These are phyloP conservation scores for Quercus dentata DNA, from an alignment of 306 rosid species.

Conservation along the genomic window DNA sequence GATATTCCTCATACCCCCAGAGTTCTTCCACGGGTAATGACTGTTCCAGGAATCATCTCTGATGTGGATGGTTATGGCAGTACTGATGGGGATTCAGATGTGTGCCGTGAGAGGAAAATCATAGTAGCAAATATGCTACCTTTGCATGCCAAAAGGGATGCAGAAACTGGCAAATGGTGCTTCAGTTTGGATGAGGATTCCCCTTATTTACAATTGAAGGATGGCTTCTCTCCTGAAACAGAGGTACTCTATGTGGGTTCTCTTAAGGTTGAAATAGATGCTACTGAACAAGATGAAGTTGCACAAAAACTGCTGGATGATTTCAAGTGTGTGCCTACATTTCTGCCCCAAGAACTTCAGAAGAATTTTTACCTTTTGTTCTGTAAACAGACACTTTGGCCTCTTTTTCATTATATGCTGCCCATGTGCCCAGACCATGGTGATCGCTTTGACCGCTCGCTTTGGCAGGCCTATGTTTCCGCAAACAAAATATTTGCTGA, in stretches of 20 bases:
- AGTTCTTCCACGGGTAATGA: slow-evolving; percentile 67
- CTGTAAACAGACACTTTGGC: slow-evolving; percentile 83
- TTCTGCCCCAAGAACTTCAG: slow-evolving; percentile 68
- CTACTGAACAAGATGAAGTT: slow-evolving; percentile 70
- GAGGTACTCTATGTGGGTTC: slow-evolving; percentile 83
- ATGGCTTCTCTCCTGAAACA: slow-evolving; percentile 65
- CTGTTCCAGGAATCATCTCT: slow-evolving; percentile 73
- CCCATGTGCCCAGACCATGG: slow-evolving; percentile 80
- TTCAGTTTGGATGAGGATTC: slow-evolving; percentile 81
- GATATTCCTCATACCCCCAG: slow-evolving; percentile 67
- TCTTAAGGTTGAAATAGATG: slow-evolving; percentile 68
- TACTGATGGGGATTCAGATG: slow-evolving; percentile 65
- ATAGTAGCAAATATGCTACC: slow-evolving; percentile 83
- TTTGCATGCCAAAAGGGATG: slow-evolving; percentile 65
- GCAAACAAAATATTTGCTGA: slow-evolving; percentile 85
- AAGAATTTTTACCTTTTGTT: slow-evolving; percentile 65
- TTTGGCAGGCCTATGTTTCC: slow-evolving; percentile 87
- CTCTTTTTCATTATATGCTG: slow-evolving; percentile 85
- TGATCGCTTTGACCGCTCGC: slow-evolving; percentile 71
- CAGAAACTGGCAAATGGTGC: slow-evolving; percentile 61
- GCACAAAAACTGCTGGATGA: slow-evolving; percentile 67
- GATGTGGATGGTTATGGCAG: slow-evolving; percentile 46
- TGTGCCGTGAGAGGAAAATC: slow-evolving; percentile 63
- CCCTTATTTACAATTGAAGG: slow-evolving; percentile 58
- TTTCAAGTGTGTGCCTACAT: slow-evolving; percentile 76